Base-by-base conservation (phyloP, 306 rosid genomes). In the Astragalus membranaceus region DNA sequence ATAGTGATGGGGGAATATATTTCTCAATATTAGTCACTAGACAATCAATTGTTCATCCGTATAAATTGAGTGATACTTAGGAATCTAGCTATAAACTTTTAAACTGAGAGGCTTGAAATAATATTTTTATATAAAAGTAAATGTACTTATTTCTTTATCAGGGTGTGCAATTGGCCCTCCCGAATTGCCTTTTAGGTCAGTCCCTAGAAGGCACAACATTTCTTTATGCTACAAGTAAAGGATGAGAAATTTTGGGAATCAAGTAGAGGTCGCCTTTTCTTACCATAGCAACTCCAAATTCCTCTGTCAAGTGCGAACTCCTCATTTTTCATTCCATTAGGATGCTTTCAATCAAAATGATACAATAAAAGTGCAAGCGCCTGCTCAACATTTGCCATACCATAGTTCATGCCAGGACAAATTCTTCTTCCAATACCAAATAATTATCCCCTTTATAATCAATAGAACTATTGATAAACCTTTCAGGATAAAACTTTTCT, bases 401-500 rank as follows among this genome's bases (percentile, higher is more conserved):
- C n/a, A n/a, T n/a, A n/a, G n/a, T n/a, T n/a, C n/a, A n/a, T 69
- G 0, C 75, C 75, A 0, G 80, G 75, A 30, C 80, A 69, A 15
- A 60, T 76, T 69, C 80, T 81, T 62, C 73, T 81, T 52, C 80
- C 79, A 12, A 72, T 74, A 36, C 85, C 85, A 63, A 80, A 80
- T 20, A 75, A 15, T 67, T 58, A 14, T 1, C 14, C 0, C 64
- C 80, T 37, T 59, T 76, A n/a, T 36, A 59, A 48, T 76, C 75
- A 59, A 68, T 11, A 11, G 75, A 37, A 6, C 57, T 15, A 50
- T 49, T 49, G 14, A 50, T 15, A 44, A 76, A 68, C 29, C 80
- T 76, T 35, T 76, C 75, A 3, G 75, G 80, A 14, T 66, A 55
- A 29, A 76, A 76, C 63, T 23, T 58, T 8, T 43, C 48, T 7